Conservation (phyloP, 2,329 filamentous ascomycete species). For the Gyromitra esculenta region DNA sequence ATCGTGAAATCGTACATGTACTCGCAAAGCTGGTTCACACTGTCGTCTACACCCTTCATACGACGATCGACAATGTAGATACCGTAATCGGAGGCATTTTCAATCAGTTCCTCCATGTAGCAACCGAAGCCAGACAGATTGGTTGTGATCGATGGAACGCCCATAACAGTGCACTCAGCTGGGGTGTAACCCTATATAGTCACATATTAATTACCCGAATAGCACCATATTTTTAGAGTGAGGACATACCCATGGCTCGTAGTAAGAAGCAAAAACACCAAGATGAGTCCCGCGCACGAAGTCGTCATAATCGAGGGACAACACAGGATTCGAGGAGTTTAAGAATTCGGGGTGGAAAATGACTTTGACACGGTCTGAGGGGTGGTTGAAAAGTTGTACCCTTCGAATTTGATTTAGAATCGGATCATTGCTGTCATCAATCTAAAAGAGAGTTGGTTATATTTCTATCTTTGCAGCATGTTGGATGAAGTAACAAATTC, state of each 20-base stretch:
- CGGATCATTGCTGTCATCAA: slow-evolving; percentile 90
- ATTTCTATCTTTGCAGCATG: not conserved
- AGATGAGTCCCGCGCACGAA: slow-evolving; percentile 97
- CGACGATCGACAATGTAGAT: slow-evolving; percentile 99
- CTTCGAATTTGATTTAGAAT: slow-evolving; percentile 95
- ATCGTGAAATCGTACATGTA: slow-evolving; percentile 93
- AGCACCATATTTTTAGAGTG: not conserved
- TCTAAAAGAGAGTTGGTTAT: slow-evolving; percentile 43
- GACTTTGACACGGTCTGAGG: slow-evolving; percentile 93
- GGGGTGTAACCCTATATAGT: slow-evolving; percentile 79
- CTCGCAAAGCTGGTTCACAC: slow-evolving; percentile 90
- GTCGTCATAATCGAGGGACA: slow-evolving; percentile 97
- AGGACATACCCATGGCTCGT: slow-evolving; percentile 80
- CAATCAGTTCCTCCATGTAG: slow-evolving; percentile 99
- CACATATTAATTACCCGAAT: slow-evolving; percentile 21
- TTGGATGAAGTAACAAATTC: slow-evolving; percentile 16
- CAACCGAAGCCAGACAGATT: slow-evolving; percentile 98
- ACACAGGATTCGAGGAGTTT: slow-evolving; percentile 91
- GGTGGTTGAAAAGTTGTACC: slow-evolving; percentile 96
- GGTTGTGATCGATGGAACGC: slow-evolving; percentile 96
- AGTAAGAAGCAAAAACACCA: slow-evolving; percentile 96
- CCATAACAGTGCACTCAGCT: slow-evolving; percentile 98
- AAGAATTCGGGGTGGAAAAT: slow-evolving; percentile 98
- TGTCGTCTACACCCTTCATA: slow-evolving; percentile 95
- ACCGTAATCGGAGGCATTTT: slow-evolving; percentile 96